Percentiles rank a stretch among this genome's conserved stretches.
Conservation (phyloP, 31 red algal genomes). For the Pterothamnion heteromorphum region DNA sequence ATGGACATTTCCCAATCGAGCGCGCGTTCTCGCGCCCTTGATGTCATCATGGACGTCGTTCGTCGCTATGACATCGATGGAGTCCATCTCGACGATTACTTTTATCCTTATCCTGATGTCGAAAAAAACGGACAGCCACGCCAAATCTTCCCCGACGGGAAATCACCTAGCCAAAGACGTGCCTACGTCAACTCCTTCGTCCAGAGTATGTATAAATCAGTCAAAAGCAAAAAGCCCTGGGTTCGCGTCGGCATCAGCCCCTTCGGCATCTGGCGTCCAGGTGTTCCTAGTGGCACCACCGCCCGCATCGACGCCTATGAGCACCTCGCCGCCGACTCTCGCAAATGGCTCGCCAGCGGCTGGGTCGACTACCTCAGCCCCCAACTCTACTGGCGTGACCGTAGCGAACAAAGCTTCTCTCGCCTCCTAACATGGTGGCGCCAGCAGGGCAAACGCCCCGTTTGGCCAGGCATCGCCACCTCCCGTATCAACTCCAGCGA, state of each 20-base stretch:
- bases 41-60: slow-evolving; percentile 19
- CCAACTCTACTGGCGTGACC: slow-evolving; percentile 9
- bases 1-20: neutral
- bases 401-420: neutral
- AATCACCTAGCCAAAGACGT: neutral
- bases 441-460: neutral
- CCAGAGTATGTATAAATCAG: neutral
- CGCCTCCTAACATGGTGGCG: neutral
- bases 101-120: slow-evolving; percentile 21
- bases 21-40: neutral
- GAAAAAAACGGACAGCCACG: neutral
- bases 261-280: neutral
- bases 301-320: neutral
- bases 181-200: neutral
- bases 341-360: neutral
- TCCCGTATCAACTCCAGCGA: neutral
- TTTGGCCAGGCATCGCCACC: slow-evolving; percentile 22
- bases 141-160: neutral
- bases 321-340: slow-evolving; percentile 13
- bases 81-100: slow-evolving; percentile 12
- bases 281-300: neutral
- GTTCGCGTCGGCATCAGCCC: slow-evolving; percentile 32
- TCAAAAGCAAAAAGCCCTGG: neutral
- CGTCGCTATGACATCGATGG: slow-evolving; percentile 34
- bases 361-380: slow-evolving; percentile 20